Base-by-base conservation (phyloP, 2,329 filamentous ascomycete genomes). In the Bertia moriformis region DNA sequence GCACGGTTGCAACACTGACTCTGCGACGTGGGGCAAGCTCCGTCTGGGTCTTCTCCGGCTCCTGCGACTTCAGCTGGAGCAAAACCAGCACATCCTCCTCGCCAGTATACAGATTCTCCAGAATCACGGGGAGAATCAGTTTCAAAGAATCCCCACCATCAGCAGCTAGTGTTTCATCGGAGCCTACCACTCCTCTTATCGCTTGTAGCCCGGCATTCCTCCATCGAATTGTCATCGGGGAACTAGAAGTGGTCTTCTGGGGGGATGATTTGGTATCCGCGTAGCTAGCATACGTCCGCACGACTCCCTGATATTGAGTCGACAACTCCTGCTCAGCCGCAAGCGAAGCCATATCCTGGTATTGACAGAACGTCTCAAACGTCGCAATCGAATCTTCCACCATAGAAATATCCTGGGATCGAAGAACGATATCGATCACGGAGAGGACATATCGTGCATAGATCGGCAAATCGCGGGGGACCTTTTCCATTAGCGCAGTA, bases 51-150 rank as follows among this genome's bases (percentile, higher is more conserved):
- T 78, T 80, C 46, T 87, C 83, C 45, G 80, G 74, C 44, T 71
- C 61, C 42, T 80, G 67, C 17, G 80, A 73, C 39, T 79, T 72
- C n/a, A 70, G 63, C 44, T 83, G 68, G 39, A 96, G 58, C 3
- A 73, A 62, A 35, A 78, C 67, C 14, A 96, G 64, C 43, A 84
- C 76, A 39, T 77, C 70, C 24, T 82, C 75, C 46, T 75, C 73
- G 40, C 81, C 75, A 17, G 81, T 78, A 67, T 86, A 88, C 18
- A 96, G 60, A 48, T 94, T 95, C 51, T 88, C 79, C 42, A 96
- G 64, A 14, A 96, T 79, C 46, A 88, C 79, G 20, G 89, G 88
- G 29, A 96, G 70, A 40, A 93, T 78, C 40, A 83, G 69, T 42
- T 78, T 71, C 46, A 94, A 69, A 55, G 93, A 86, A 47, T 80